phyloP scores from a whole-genome alignment of 148 eudicot genomes.

The Gaultheria prostrata region DNA sequence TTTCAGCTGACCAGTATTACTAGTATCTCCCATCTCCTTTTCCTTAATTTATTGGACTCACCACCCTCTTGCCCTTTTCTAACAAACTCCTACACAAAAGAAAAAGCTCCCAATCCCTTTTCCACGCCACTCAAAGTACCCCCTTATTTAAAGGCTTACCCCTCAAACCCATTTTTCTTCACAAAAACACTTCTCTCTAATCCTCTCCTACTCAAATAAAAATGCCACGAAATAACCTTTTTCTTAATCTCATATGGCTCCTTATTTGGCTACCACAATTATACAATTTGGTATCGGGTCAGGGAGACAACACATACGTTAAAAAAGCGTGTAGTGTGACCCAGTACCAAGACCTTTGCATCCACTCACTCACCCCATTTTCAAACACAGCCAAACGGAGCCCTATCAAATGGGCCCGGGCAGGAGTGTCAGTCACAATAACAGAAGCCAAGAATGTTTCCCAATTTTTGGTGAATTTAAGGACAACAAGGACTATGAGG shows the following conservation, averaged over 20 bases:
- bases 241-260: conserved; percentile 5
- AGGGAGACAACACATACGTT: conserved; percentile 27
- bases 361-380: conserved; percentile 49
- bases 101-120: not conserved
- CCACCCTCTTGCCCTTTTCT: conserved; percentile 31
- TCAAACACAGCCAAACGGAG: conserved; percentile 45
- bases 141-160: conserved; percentile 1
- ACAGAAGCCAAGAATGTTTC: conserved; percentile 42
- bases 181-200: not conserved
- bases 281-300: not conserved
- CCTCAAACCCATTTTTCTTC: not conserved
- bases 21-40: not conserved
- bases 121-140: not conserved
- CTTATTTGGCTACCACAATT: conserved; percentile 1
- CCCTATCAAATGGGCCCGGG: conserved; percentile 66
- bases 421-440: conserved; percentile 64
- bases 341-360: conserved; percentile 48
- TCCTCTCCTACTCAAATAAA: not conserved
- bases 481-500: conserved; percentile 13
- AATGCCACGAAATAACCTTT: not conserved
- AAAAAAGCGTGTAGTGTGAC: conserved; percentile 69
- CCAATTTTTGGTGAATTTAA: conserved; percentile 22
- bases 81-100: conserved; percentile 9
- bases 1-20: not conserved
- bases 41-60: conserved; percentile 42